phyloP scores from a whole-genome alignment of 2,329 filamentous ascomycete species.

The Arthrocladium fulminans region DNA sequence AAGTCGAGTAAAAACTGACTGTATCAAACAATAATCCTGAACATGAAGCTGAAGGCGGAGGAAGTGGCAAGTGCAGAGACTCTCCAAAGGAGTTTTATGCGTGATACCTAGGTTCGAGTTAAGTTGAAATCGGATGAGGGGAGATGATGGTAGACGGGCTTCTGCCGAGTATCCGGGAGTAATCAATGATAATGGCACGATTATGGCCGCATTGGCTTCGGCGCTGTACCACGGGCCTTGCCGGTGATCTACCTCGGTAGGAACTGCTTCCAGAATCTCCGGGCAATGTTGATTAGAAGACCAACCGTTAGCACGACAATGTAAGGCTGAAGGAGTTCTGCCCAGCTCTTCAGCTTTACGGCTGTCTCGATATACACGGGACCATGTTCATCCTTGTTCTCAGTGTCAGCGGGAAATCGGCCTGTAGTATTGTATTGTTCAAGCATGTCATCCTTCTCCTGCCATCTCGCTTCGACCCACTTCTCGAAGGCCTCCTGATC shows the following conservation, averaged over 20 bases:
- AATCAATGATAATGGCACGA: not conserved
- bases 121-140: no score
- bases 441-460: conserved; percentile 82
- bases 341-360: conserved; percentile 35
- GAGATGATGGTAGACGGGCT: no score
- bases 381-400: conserved; percentile 32
- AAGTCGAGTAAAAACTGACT: no score
- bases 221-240: not conserved
- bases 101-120: no score
- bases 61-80: no score
- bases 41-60: no score
- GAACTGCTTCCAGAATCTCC: conserved; percentile 25
- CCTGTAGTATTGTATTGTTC: conserved; percentile 72
- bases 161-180: not conserved
- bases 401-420: conserved; percentile 64
- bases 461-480: conserved; percentile 82
- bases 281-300: conserved; percentile 25
- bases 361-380: conserved; percentile 37
- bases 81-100: no score
- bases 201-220: no score
- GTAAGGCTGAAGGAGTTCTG: conserved; percentile 37
- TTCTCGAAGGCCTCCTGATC: conserved; percentile 64
- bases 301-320: conserved; percentile 30
- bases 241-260: not conserved
- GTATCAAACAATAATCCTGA: no score